phyloP scores from a whole-genome alignment of 257 asterid genomes.

The Coffea canephora region DNA sequence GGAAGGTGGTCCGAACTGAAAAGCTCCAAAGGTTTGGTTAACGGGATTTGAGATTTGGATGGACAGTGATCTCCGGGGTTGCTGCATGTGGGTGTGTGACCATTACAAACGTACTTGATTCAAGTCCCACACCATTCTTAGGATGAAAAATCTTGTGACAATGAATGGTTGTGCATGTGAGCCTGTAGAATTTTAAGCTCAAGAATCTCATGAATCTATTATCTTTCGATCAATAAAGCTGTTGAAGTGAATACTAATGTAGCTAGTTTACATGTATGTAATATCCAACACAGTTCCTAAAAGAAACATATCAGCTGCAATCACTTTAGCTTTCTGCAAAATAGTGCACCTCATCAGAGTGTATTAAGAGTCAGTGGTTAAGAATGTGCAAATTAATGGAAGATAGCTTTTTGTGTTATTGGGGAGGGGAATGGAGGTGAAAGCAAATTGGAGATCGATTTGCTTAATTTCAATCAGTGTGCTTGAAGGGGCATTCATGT shows the following conservation, averaged over 20 bases:
- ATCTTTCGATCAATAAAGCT: neutral
- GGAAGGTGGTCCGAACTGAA: neutral
- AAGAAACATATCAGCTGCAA: neutral
- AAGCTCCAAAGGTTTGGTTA: neutral
- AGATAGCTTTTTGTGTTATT: no score
- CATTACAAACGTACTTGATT: neutral
- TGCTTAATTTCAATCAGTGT: no score
- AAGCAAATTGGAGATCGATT: no score
- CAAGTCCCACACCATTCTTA: neutral
- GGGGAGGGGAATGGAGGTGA: no score
- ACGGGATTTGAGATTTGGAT: neutral
- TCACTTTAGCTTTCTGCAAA: no score
- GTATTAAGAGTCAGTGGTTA: no score
- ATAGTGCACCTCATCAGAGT: no score
- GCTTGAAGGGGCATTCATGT: no score
- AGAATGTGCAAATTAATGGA: no score
- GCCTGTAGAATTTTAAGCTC: neutral
- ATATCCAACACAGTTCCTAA: neutral
- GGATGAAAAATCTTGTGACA: neutral
- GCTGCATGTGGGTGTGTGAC: neutral
- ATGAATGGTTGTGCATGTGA: neutral
- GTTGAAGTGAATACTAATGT: neutral
- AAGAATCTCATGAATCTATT: neutral
- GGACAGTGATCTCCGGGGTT: neutral
- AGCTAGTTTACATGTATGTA: neutral